phyloP scores from a whole-genome alignment of 257 asterid species.

The Petrea volubilis region DNA sequence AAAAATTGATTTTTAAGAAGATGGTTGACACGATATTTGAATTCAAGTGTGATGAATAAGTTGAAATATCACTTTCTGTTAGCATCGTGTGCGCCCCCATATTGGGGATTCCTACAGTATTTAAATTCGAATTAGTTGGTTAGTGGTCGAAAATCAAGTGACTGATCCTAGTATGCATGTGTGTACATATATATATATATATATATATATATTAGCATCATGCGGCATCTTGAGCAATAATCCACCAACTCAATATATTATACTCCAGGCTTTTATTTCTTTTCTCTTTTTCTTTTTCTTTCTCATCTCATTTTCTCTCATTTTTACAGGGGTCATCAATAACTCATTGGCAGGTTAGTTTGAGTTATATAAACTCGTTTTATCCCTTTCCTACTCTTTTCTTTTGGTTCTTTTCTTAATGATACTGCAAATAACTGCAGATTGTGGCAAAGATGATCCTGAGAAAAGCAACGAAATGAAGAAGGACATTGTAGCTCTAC shows the following conservation, averaged over 20 bases:
- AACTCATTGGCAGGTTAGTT: slow-evolving; percentile 37
- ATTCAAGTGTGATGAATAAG: not conserved
- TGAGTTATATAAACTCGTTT: not conserved
- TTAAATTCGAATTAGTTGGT: too few species aligned
- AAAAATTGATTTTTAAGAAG: not conserved
- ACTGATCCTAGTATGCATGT: too few species aligned
- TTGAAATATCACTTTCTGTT: not conserved
- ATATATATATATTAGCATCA: too few species aligned
- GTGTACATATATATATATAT: too few species aligned
- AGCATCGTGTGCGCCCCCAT: too few species aligned
- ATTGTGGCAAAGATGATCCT: slow-evolving; percentile 39
- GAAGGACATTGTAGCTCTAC: slow-evolving; percentile 32
- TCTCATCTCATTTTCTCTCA: slow-evolving; percentile 18
- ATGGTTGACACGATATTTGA: not conserved
- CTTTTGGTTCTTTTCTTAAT: not conserved
- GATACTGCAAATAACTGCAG: slow-evolving; percentile 18
- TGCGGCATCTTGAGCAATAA: too few species aligned
- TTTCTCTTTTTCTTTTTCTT: slow-evolving; percentile 15
- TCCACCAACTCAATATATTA: too few species aligned
- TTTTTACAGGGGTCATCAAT: slow-evolving; percentile 31
- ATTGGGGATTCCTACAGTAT: too few species aligned
- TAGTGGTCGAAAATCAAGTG: too few species aligned
- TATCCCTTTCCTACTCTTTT: not conserved
- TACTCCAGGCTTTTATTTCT: too few species aligned
- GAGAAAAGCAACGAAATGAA: slow-evolving; percentile 30